A percentile compares a stretch with the other conserved stretches of the same genome.
Conservation (phyloP, 805 yeast genomes). For the Hanseniaspora clermontiae region DNA sequence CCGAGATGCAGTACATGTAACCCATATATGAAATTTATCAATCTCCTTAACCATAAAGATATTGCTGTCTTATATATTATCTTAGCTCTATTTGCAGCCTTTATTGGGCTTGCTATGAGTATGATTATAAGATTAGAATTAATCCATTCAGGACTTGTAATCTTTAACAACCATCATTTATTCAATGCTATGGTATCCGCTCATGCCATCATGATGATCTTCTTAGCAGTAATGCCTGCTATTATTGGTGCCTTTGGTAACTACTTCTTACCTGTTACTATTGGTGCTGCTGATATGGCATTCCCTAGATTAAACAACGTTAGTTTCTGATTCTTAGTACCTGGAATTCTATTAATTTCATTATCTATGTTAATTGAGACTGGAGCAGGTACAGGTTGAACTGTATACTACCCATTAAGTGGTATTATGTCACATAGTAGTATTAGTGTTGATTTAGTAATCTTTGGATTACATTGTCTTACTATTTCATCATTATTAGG, state of each 20-base stretch:
- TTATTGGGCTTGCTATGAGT: conserved; percentile 22
- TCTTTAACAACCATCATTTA: conserved; percentile 21
- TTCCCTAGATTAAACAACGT: conserved; percentile 19
- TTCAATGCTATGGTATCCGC: conserved; percentile 22
- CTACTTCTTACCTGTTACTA: conserved; percentile 20
- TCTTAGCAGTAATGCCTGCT: conserved; percentile 22
- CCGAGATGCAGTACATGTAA: not conserved
- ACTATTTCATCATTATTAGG: conserved; percentile 13
- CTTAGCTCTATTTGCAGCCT: conserved; percentile 20
- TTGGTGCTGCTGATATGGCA: conserved; percentile 21
- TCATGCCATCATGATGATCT: conserved; percentile 22
- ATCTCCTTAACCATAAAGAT: conserved; percentile 23
- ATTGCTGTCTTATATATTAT: conserved; percentile 23
- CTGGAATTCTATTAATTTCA: conserved; percentile 17
- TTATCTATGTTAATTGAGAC: conserved; percentile 17
- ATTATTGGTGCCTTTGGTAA: conserved; percentile 17
- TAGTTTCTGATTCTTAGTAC: conserved; percentile 19
- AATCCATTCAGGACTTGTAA: conserved; percentile 20
- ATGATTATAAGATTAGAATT: conserved; percentile 22
- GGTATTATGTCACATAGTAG: conserved; percentile 15
- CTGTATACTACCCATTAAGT: conserved; percentile 14
- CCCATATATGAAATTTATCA: conserved; percentile 18
- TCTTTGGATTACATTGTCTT: conserved; percentile 13
- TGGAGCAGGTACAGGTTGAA: conserved; percentile 18
- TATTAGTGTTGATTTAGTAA: conserved; percentile 13